Evolutionary conservation across 2,329 filamentous ascomycete species (phyloP).

Genomic region (Coniochaeta sp.): DNA sequence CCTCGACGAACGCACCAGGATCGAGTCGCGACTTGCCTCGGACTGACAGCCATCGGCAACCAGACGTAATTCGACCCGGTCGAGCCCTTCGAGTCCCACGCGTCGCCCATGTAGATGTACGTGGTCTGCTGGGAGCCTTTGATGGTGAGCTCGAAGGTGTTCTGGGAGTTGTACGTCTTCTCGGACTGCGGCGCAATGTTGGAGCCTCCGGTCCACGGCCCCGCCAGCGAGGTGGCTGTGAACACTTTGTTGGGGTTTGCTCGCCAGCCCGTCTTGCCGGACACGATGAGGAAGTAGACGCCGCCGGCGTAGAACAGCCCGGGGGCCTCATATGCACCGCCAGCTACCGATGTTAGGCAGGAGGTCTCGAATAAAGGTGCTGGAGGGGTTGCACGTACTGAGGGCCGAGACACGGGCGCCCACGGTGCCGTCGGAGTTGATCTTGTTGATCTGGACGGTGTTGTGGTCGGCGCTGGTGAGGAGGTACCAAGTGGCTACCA

Average conservation of each 20-base stretch:
- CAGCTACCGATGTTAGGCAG: slow-evolving; percentile 4
- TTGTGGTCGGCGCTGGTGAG: slow-evolving; percentile 32
- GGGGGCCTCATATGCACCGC: slow-evolving; percentile 26
- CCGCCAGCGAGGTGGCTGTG: slow-evolving; percentile 21
- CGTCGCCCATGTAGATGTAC: slow-evolving; percentile 28
- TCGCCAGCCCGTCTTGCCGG: slow-evolving; percentile 27
- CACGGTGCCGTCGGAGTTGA: slow-evolving; percentile 26
- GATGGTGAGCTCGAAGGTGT: slow-evolving; percentile 27
- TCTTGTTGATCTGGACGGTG: slow-evolving; percentile 28
- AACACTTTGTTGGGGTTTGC: slow-evolving; percentile 29
- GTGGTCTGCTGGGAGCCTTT: slow-evolving; percentile 22
- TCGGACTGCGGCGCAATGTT: slow-evolving; percentile 25
- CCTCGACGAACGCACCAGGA: not conserved
- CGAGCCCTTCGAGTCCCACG: slow-evolving; percentile 26
- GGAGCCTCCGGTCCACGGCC: slow-evolving; percentile 23
- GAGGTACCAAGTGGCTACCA: slow-evolving; percentile 26
- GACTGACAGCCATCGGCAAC: slow-evolving; percentile 27
- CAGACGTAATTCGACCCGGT: slow-evolving; percentile 29
- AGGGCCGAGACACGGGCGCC: slow-evolving; percentile 21
- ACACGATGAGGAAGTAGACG: slow-evolving; percentile 28
- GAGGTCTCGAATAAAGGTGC: not conserved
- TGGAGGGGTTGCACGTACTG: slow-evolving; percentile 9
- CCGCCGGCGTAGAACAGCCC: slow-evolving; percentile 23
- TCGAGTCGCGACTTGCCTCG: slow-evolving; percentile 13
- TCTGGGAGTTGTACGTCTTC: slow-evolving; percentile 28